Conservation (phyloP, 768 basidiomycete genomes). For the Xerocomellus chrysenteron region DNA sequence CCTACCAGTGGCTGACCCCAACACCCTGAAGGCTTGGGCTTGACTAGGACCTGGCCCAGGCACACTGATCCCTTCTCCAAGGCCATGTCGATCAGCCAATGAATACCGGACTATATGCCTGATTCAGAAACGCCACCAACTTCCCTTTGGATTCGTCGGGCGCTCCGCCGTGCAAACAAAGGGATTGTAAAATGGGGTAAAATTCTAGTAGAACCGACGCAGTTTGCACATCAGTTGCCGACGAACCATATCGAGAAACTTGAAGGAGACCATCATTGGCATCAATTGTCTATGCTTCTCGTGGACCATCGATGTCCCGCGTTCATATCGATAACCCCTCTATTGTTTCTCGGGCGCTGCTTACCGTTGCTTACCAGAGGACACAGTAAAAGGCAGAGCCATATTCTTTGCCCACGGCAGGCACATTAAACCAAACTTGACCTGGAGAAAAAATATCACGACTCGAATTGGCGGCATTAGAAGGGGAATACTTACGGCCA, state of each 20-base stretch:
- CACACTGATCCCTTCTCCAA: not conserved
- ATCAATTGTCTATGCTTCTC: not conserved
- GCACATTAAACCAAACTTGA: constrained; percentile 13
- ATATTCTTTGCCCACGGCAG: constrained; percentile 6
- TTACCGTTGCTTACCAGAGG: constrained; percentile 1
- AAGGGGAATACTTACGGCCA: constrained; percentile 12
- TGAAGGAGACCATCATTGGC: not conserved
- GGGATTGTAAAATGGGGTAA: constrained; percentile 9
- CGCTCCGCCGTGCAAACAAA: constrained; percentile 1
- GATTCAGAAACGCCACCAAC: not conserved
- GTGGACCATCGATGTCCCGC: constrained; percentile 25
- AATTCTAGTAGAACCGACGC: not conserved
- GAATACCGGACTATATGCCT: not conserved
- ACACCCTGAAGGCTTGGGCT: too few species aligned
- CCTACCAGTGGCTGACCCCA: too few species aligned
- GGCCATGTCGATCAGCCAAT: not conserved
- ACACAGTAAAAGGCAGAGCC: constrained; percentile 10
- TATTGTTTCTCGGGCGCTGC: constrained; percentile 45
- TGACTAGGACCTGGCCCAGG: not conserved
- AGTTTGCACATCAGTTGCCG: constrained; percentile 10
- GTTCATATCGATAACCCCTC: constrained; percentile 37
- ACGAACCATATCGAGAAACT: not conserved
- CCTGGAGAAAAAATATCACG: not conserved
- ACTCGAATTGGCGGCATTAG: not conserved
- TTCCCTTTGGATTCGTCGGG: not conserved